Evolutionary conservation across 176 grass and related monocot genomes (phyloP).

Genomic region (Carex parvula): DNA sequence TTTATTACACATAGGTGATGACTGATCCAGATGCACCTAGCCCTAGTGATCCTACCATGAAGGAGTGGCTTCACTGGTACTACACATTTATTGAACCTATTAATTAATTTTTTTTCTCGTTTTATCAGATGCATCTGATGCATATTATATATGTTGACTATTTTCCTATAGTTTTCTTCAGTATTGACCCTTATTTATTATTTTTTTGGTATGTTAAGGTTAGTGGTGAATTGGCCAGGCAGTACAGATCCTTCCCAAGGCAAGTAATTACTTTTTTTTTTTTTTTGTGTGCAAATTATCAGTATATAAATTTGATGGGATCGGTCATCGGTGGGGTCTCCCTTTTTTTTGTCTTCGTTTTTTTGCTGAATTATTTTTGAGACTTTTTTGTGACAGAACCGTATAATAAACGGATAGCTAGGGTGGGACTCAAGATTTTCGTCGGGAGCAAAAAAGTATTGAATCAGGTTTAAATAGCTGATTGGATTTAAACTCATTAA

Average conservation of each 20-base stretch:
- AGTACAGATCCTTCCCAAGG: slow-evolving; percentile 74
- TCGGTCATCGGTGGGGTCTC: too few relatives aligned
- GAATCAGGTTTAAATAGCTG: too few relatives aligned
- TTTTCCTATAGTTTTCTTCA: neutral
- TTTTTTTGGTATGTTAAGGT: slow-evolving; percentile 27
- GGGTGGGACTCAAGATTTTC: too few relatives aligned
- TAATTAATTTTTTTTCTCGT: neutral
- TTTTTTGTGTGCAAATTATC: neutral
- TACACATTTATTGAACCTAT: neutral
- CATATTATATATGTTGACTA: neutral
- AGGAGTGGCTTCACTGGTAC: slow-evolving; percentile 77
- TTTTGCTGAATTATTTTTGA: too few relatives aligned
- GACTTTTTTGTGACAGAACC: too few relatives aligned
- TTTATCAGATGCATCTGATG: neutral
- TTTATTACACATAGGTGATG: slow-evolving; percentile 38
- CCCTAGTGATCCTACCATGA: slow-evolving; percentile 73
- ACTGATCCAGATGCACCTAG: slow-evolving; percentile 78
- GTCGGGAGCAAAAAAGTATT: too few relatives aligned
- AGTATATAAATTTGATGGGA: too few relatives aligned
- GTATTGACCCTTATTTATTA: neutral
- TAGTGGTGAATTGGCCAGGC: slow-evolving; percentile 84
- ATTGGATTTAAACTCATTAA: too few relatives aligned
- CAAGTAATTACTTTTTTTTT: slow-evolving; percentile 21
- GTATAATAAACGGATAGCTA: too few relatives aligned
- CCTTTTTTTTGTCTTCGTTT: too few relatives aligned